Evolutionary conservation across 441 rosid genomes (phyloP).

Genomic region (Corymbia calophylla): DNA sequence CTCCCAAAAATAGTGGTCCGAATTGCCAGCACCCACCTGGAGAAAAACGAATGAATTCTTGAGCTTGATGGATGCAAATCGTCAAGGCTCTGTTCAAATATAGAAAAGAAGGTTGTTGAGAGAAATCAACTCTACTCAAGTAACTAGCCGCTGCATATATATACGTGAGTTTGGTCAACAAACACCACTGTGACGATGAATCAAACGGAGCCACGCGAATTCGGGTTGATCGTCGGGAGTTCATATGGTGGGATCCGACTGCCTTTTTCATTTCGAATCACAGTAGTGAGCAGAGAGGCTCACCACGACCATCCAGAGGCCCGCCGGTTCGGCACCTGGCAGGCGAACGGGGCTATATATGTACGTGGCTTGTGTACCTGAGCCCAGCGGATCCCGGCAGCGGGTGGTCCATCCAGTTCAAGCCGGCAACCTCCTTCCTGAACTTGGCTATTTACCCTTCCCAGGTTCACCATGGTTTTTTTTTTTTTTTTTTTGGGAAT

Average conservation of each 20-base stretch:
- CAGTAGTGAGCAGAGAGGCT: background rate
- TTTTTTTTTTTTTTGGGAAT: background rate
- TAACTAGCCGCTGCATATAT: background rate
- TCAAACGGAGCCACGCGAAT: background rate
- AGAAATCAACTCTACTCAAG: background rate
- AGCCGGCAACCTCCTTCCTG: slow-evolving; percentile 40
- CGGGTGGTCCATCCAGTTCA: slow-evolving; percentile 55
- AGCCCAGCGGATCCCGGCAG: slow-evolving; percentile 67
- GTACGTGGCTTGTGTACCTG: slow-evolving; percentile 21
- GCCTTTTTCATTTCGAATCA: background rate
- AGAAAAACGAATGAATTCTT: background rate
- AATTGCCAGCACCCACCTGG: slow-evolving; percentile 80
- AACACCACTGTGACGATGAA: background rate
- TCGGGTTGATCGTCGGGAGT: background rate
- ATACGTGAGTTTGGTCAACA: background rate
- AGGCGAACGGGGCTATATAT: background rate
- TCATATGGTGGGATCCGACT: background rate
- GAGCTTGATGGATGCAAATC: background rate
- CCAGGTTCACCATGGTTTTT: background rate
- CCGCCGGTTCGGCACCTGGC: background rate
- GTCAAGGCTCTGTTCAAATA: background rate
- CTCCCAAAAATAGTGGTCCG: slow-evolving; percentile 90
- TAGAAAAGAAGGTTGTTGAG: background rate
- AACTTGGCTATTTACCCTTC: slow-evolving; percentile 19
- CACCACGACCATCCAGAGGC: background rate